These are phyloP conservation scores for Parathielavia hyrcaniae DNA, from an alignment of 495 filamentous ascomycete species.

Conservation along the genomic window DNA sequence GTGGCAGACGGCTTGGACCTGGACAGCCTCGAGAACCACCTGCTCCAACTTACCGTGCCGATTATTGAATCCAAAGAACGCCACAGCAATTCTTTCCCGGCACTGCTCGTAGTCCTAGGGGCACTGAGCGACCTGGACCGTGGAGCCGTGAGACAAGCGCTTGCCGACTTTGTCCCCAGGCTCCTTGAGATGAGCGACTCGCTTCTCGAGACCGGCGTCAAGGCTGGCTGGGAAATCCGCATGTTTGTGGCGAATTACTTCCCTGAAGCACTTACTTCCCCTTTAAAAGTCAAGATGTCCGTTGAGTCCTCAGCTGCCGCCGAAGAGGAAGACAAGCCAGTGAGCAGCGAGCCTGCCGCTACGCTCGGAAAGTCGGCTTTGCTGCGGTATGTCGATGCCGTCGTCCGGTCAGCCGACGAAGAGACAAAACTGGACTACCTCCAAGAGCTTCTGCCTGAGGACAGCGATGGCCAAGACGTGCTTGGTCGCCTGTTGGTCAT, in stretches of 20 bases:
- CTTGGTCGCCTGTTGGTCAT: slow-evolving; percentile 23
- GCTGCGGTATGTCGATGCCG: slow-evolving; percentile 25
- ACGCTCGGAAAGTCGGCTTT: slow-evolving; percentile 19
- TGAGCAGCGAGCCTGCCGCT: not conserved
- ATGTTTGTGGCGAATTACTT: slow-evolving; percentile 35
- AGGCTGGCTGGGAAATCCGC: slow-evolving; percentile 37
- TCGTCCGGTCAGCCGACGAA: slow-evolving; percentile 21
- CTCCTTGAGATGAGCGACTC: slow-evolving; percentile 30
- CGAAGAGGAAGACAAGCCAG: not conserved
- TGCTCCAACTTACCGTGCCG: slow-evolving; percentile 14
- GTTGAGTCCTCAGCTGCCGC: not conserved
- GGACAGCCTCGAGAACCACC: slow-evolving; percentile 8
- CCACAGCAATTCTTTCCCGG: slow-evolving; percentile 14
- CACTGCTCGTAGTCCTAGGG: slow-evolving; percentile 21
- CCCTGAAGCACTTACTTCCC: slow-evolving; percentile 13
- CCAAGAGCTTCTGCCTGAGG: slow-evolving; percentile 19
- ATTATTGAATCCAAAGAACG: slow-evolving; percentile 14
- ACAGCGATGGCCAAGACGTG: not conserved
- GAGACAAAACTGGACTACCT: slow-evolving; percentile 27
- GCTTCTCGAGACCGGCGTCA: slow-evolving; percentile 25
- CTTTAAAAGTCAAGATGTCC: slow-evolving; percentile 21
- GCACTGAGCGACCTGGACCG: slow-evolving; percentile 19
- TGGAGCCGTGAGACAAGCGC: slow-evolving; percentile 8
- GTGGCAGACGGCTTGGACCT: slow-evolving; percentile 18
- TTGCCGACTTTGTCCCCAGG: slow-evolving; percentile 7